Conservation (phyloP, 495 filamentous ascomycete genomes). For the Xeromyces bisporus region DNA sequence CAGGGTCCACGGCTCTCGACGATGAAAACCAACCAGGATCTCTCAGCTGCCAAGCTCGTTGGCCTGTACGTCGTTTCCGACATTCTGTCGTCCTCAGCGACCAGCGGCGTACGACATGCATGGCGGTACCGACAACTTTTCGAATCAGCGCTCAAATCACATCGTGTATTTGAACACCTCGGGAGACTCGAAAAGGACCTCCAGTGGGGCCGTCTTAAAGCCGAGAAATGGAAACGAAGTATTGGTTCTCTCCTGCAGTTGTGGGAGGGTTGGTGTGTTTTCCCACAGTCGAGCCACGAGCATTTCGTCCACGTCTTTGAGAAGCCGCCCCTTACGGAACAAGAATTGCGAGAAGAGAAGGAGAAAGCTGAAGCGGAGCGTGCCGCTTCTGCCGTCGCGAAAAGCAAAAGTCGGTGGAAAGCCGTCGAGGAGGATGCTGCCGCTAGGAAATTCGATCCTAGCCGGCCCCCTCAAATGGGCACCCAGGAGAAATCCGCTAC, state of each 20-base stretch:
- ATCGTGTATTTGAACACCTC: constrained; percentile 64
- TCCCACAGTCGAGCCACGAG: constrained; percentile 57
- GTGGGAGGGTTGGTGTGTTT: constrained; percentile 87
- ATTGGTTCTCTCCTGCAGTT: constrained; percentile 52
- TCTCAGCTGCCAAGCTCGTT: constrained; percentile 57
- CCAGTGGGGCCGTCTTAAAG: constrained; percentile 66
- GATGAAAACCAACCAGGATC: constrained; percentile 43
- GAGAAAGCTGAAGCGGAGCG: constrained; percentile 30
- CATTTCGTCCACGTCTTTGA: constrained; percentile 57
- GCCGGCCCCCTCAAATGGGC: constrained; percentile 8
- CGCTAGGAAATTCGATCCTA: constrained; percentile 20
- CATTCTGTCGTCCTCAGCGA: constrained; percentile 70
- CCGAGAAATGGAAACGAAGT: constrained; percentile 82
- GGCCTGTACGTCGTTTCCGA: constrained; percentile 79
- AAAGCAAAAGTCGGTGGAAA: constrained; percentile 53
- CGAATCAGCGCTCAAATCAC: constrained; percentile 51
- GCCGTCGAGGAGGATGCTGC: constrained; percentile 41
- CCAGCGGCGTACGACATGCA: constrained; percentile 66
- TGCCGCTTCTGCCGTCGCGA: constrained; percentile 18
- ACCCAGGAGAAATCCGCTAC: constrained; percentile 10
- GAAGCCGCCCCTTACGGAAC: constrained; percentile 46
- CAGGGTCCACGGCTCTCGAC: constrained; percentile 8
- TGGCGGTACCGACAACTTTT: constrained; percentile 86
- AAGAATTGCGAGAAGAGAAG: constrained; percentile 31
- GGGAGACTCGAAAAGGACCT: constrained; percentile 61